These are phyloP conservation scores for Salmacisia buchloeana DNA, from an alignment of 1,284 basidiomycete genomes.

Conservation along the genomic window DNA sequence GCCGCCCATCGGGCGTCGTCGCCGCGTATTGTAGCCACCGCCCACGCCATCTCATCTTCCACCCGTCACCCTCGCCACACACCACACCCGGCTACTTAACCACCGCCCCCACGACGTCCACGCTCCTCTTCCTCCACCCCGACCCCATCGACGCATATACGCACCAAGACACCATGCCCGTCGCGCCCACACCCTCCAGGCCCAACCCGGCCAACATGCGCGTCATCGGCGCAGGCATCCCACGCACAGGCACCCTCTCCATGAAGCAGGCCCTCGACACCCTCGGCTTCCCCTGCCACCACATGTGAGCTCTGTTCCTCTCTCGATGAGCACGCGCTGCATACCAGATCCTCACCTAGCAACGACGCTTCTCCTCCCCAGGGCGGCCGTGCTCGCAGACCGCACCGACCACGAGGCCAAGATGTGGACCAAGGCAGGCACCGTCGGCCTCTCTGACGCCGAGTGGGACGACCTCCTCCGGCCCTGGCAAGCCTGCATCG, in stretches of 20 bases:
- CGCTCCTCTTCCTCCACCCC: no score
- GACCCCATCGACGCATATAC: neutral
- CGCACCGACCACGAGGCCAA: neutral
- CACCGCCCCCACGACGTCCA: no score
- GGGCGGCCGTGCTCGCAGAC: neutral
- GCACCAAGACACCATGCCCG: neutral
- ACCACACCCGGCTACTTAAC: no score
- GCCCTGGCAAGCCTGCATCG: neutral
- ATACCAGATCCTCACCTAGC: no score
- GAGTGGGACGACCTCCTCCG: constrained; percentile 9
- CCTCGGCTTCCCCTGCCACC: constrained; percentile 6
- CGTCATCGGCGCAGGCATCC: neutral
- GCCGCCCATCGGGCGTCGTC: no score
- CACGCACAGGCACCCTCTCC: constrained; percentile 7
- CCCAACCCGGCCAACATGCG: neutral
- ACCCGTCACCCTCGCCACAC: no score
- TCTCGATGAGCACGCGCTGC: no score
- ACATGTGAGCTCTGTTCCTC: constrained; percentile 4
- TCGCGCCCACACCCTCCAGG: neutral
- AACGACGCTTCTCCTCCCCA: neutral
- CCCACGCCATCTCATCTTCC: no score
- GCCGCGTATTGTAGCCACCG: no score
- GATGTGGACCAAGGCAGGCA: neutral
- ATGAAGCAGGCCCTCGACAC: constrained; percentile 7
- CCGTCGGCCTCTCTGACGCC: neutral